Base-by-base conservation (phyloP, 768 basidiomycete species). In the Tylopilus felleus region DNA sequence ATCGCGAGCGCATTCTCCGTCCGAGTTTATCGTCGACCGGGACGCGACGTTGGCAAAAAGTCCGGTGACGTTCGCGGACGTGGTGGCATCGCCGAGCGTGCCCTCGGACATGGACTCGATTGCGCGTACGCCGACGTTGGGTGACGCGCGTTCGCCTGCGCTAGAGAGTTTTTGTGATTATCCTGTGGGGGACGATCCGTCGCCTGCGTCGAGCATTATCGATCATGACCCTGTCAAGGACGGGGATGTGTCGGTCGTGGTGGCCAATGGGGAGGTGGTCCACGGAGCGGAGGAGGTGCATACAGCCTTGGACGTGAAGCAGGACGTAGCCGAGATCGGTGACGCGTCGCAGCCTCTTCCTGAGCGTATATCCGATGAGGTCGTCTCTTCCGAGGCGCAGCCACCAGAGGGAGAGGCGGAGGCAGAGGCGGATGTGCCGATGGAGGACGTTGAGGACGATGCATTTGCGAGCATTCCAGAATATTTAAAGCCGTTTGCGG, bases 401-500 rank as follows among this genome's bases (percentile, higher is more conserved):
- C 53, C 31, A 1, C 22, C 36, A 17, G 59, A 51, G 21, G 17
- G 21, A 5, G 64, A 56, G 1, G 25, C 36, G 16, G 59, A 51
- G 21, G 17, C 22, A 5, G 64, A 56, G 21, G 31, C 5, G 1
- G 59, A 57, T 2, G 16, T 35, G 16, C 65, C 71, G 16, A 78
- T 80, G 49, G 75, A 79, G 13, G 72, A 74, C 33, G 60, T 68
- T 33, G 66, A 70, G 8, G 65, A 70, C 5, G 70, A 70, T 23
- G 74, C 70, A 21, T 68, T 59, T n/a, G 72, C 67, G 1, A 65
- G 63, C 23, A 74, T 75, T 14, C 80, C 80, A 3, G 76, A 75
- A 16, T 84, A 90, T 58, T 75, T 91, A 27, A 80, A 77, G 48
- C 79, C 83, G 0, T 92, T 82, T 54, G 86, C 88, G 13, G 86